Conservation (phyloP, 2,329 filamentous ascomycete genomes). For the Talaromyces verruculosus region DNA sequence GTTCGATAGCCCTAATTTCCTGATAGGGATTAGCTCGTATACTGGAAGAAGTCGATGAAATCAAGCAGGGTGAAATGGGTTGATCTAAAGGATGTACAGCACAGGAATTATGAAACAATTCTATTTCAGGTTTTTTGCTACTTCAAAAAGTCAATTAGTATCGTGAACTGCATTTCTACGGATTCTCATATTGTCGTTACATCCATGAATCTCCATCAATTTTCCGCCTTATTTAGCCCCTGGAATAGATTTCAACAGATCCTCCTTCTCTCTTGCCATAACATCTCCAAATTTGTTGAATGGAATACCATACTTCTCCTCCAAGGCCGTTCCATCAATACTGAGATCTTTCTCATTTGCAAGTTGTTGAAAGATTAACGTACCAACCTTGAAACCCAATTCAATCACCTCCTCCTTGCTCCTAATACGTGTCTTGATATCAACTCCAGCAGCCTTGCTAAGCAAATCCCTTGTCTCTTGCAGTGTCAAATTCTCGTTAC, state of each 20-base stretch:
- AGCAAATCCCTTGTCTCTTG: neutral
- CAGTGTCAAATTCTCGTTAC: neutral
- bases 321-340: neutral
- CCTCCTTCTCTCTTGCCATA: neutral
- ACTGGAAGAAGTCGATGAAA: neutral
- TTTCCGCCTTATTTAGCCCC: neutral
- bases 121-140: neutral
- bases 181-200: neutral
- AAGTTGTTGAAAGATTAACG: constrained; percentile 2
- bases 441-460: neutral
- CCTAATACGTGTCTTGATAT: neutral
- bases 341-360: neutral
- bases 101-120: too few relatives aligned
- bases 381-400: neutral
- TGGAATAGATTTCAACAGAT: neutral
- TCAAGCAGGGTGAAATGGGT: too few relatives aligned
- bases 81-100: too few relatives aligned
- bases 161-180: neutral
- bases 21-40: neutral
- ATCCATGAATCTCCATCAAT: neutral
- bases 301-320: neutral
- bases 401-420: neutral
- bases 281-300: neutral
- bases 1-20: neutral
- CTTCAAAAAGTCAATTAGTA: neutral